Conservation (phyloP, 176 grass and related monocot species). For the Cenchrus fungigraminus region DNA sequence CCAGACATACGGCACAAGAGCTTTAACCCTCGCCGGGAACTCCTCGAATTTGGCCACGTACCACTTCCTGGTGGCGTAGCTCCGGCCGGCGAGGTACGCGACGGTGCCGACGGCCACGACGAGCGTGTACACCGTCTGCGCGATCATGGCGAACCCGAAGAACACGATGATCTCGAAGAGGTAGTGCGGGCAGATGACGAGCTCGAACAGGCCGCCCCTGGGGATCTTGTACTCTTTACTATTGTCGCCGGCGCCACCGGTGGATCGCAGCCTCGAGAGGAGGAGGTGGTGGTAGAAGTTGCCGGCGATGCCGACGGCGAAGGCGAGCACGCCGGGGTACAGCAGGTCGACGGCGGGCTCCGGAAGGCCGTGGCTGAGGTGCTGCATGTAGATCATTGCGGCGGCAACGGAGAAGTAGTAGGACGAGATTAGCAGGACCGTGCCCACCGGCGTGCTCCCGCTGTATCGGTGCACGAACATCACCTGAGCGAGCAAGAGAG, state of each 20-base stretch:
- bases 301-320: slow-evolving; percentile 29
- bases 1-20: slow-evolving; percentile 68
- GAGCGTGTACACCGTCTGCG: slow-evolving; percentile 57
- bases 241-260: background rate
- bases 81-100: slow-evolving; percentile 72
- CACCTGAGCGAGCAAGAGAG: slow-evolving; percentile 19
- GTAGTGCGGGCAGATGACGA: slow-evolving; percentile 74
- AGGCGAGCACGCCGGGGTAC: slow-evolving; percentile 34
- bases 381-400: slow-evolving; percentile 60
- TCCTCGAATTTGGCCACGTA: slow-evolving; percentile 65
- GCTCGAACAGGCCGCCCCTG: slow-evolving; percentile 58
- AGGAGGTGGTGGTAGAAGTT: slow-evolving; percentile 83
- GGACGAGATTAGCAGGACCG: slow-evolving; percentile 33
- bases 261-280: slow-evolving; percentile 52
- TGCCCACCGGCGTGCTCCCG: slow-evolving; percentile 39
- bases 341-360: slow-evolving; percentile 52
- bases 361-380: slow-evolving; percentile 42
- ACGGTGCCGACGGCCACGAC: slow-evolving; percentile 40
- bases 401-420: slow-evolving; percentile 47
- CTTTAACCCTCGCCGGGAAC: slow-evolving; percentile 59
- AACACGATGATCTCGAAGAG: slow-evolving; percentile 77
- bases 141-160: slow-evolving; percentile 66
- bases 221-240: slow-evolving; percentile 70
- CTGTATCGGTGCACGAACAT: slow-evolving; percentile 65
- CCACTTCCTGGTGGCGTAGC: slow-evolving; percentile 71